Evolutionary conservation across 257 asterid species (phyloP).

Genomic region (Schizonepeta tenuifolia): DNA sequence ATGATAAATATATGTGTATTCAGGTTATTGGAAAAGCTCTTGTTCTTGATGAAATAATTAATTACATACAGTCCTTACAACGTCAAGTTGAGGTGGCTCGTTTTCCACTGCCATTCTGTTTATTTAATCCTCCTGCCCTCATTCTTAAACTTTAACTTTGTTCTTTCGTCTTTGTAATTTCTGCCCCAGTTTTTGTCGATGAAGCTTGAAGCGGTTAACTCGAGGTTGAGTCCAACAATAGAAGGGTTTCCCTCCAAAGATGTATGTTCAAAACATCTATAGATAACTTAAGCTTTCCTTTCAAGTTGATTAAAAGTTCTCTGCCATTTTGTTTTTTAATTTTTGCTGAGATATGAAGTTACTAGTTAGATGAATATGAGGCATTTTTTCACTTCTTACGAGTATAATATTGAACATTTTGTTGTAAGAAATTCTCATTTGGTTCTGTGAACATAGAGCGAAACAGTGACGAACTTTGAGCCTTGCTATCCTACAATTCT

Average conservation of each 20-base stretch:
- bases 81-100: slow-evolving; percentile 83
- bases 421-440: not conserved
- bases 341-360: not conserved
- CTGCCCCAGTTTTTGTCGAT: slow-evolving; percentile 79
- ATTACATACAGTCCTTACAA: slow-evolving; percentile 87
- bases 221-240: slow-evolving; percentile 59
- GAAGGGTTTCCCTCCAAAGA: slow-evolving; percentile 76
- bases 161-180: slow-evolving; percentile 8
- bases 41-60: slow-evolving; percentile 91
- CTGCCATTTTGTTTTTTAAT: not conserved
- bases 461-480: not conserved
- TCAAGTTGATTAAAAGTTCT: not conserved
- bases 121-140: not conserved
- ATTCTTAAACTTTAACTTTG: slow-evolving; percentile 18
- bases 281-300: not conserved
- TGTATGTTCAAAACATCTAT: slow-evolving; percentile 49
- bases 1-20: not conserved
- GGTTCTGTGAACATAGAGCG: not conserved
- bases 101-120: slow-evolving; percentile 18
- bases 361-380: not conserved
- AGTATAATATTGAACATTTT: not conserved
- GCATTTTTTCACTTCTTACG: not conserved
- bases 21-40: slow-evolving; percentile 94
- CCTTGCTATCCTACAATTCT: not conserved
- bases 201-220: slow-evolving; percentile 95